Evolutionary conservation across 1,284 basidiomycete genomes (phyloP).

Genomic region (Pascua sp.): DNA sequence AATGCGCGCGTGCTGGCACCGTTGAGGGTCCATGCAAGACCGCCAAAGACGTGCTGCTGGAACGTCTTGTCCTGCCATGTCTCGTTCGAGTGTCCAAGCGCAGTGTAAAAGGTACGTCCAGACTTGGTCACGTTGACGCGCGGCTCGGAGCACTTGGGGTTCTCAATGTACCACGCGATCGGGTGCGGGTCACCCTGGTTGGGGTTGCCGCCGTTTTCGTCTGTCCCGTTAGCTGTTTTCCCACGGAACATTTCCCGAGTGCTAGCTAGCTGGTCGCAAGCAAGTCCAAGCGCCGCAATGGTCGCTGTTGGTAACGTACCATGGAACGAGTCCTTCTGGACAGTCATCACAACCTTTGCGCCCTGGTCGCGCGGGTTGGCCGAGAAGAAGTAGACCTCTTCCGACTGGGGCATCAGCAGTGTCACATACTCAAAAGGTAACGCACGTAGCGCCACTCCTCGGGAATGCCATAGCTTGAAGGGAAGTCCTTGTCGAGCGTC

Average conservation of each 20-base stretch:
- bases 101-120: constrained; percentile 76
- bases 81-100: constrained; percentile 59
- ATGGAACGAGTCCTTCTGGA: constrained; percentile 55
- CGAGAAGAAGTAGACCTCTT: constrained; percentile 66
- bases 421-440: too few relatives aligned
- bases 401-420: constrained; percentile 5
- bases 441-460: too few relatives aligned
- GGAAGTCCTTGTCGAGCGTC: too few relatives aligned
- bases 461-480: too few relatives aligned
- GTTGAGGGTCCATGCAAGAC: constrained; percentile 66
- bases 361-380: constrained; percentile 67
- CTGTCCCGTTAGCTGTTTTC: not conserved
- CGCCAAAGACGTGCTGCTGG: constrained; percentile 66
- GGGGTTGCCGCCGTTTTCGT: not conserved
- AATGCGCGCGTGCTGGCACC: constrained; percentile 50
- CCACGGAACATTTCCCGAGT: too few relatives aligned
- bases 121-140: constrained; percentile 35
- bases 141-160: constrained; percentile 57
- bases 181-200: constrained; percentile 43
- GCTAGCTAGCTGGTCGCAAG: too few relatives aligned
- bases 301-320: too few relatives aligned
- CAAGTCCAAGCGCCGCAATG: too few relatives aligned
- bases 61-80: constrained; percentile 59
- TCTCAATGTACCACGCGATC: constrained; percentile 67
- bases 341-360: constrained; percentile 63